Conservation (phyloP, 768 basidiomycete species). For the Lactarius sp. region DNA sequence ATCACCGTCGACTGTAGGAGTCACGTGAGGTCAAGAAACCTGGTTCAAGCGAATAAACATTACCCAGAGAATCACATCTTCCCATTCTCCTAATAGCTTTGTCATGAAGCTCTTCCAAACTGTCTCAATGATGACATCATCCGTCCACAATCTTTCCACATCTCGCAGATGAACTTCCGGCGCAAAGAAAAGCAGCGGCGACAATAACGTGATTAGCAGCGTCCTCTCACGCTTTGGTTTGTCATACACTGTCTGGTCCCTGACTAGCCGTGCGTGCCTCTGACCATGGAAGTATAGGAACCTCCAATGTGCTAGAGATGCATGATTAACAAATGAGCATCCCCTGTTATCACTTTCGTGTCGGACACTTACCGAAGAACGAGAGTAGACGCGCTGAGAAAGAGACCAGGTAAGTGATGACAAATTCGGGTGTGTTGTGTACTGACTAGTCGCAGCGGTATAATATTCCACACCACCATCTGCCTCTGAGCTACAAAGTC, state of each 20-base stretch:
- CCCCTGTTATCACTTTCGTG: neutral
- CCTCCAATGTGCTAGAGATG: slow-evolving; percentile 15
- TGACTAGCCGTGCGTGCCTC: slow-evolving; percentile 7
- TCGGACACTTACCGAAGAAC: slow-evolving; percentile 5
- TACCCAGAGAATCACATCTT: slow-evolving; percentile 16
- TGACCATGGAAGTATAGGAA: slow-evolving; percentile 21
- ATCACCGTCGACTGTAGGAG: slow-evolving; percentile 33
- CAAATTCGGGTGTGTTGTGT: neutral
- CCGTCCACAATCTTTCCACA: slow-evolving; percentile 10
- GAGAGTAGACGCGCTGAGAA: slow-evolving; percentile 14
- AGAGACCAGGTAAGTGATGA: neutral
- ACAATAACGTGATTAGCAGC: slow-evolving; percentile 11
- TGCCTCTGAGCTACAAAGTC: neutral
- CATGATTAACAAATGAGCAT: neutral
- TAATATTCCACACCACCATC: neutral
- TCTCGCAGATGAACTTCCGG: slow-evolving; percentile 14
- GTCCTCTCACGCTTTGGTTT: neutral
- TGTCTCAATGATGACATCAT: slow-evolving; percentile 10
- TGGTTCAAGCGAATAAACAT: neutral
- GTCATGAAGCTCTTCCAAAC: slow-evolving; percentile 15
- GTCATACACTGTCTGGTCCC: slow-evolving; percentile 1
- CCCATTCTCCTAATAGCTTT: slow-evolving; percentile 12
- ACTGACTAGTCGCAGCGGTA: slow-evolving; percentile 9
- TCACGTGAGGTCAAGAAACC: neutral
- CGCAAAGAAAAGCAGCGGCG: slow-evolving; percentile 16